A percentile compares a stretch with the other conserved stretches of the same genome.
Evolutionary conservation across 2,329 filamentous ascomycete species (phyloP).

Genomic region (Pseudogymnoascus sp.): DNA sequence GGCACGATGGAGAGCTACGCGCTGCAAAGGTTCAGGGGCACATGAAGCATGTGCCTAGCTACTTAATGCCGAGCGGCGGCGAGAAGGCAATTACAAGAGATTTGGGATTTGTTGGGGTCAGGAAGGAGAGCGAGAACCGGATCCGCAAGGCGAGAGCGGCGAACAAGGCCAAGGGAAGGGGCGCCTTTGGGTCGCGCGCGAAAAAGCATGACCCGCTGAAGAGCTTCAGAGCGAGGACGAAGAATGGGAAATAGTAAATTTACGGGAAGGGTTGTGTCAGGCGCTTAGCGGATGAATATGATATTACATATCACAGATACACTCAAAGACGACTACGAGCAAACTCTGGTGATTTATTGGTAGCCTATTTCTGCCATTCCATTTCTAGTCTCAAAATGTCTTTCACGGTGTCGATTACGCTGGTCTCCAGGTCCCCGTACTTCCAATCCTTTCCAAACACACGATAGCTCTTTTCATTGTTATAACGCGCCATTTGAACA

Average conservation of each 20-base stretch:
- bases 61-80: conserved; percentile 70
- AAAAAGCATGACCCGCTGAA: conserved; percentile 75
- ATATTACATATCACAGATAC: background rate
- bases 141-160: conserved; percentile 31
- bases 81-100: conserved; percentile 59
- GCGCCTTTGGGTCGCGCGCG: conserved; percentile 32
- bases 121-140: conserved; percentile 42
- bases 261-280: background rate
- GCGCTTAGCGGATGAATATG: conserved; percentile 5
- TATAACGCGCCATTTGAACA: conserved; percentile 19
- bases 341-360: background rate
- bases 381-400: conserved; percentile 22
- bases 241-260: conserved; percentile 47
- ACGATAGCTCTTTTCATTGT: conserved; percentile 13
- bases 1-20: conserved; percentile 82
- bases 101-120: conserved; percentile 67
- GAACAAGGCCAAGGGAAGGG: conserved; percentile 42
- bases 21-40: conserved; percentile 79
- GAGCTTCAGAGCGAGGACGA: conserved; percentile 69
- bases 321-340: background rate
- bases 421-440: conserved; percentile 23
- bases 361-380: conserved; percentile 8
- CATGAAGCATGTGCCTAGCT: conserved; percentile 89
- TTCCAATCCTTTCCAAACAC: conserved; percentile 17
- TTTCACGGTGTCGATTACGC: conserved; percentile 21